Conservation (phyloP, 1,284 basidiomycete genomes). For the Xanthoconium separans region DNA sequence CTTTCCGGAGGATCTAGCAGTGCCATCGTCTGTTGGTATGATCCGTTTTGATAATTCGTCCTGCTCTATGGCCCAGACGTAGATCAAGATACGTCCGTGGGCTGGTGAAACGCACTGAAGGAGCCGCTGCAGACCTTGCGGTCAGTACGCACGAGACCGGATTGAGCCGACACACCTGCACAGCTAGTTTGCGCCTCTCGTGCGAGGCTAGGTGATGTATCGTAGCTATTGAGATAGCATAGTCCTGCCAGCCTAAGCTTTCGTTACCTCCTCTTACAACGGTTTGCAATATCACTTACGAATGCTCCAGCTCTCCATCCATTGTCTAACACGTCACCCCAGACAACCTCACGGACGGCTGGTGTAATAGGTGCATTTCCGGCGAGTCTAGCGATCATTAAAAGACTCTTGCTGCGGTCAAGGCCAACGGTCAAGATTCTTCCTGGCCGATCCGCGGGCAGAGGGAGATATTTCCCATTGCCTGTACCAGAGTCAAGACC, state of each 20-base stretch:
- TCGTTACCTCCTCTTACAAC: neutral
- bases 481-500: slow-evolving; percentile 96
- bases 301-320: slow-evolving; percentile 77
- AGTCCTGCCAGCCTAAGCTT: slow-evolving; percentile 59
- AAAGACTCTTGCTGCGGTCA: slow-evolving; percentile 76
- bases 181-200: slow-evolving; percentile 65
- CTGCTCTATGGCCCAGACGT: slow-evolving; percentile 99
- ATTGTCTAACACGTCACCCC: slow-evolving; percentile 67
- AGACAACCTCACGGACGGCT: slow-evolving; percentile 66
- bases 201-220: slow-evolving; percentile 90
- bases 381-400: slow-evolving; percentile 70
- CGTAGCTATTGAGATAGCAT: slow-evolving; percentile 92
- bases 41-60: slow-evolving; percentile 76
- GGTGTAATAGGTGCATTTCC: slow-evolving; percentile 35
- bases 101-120: slow-evolving; percentile 59
- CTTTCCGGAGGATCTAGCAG: slow-evolving; percentile 34
- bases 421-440: slow-evolving; percentile 76
- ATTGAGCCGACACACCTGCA: slow-evolving; percentile 52
- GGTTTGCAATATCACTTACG: slow-evolving; percentile 48
- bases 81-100: slow-evolving; percentile 84
- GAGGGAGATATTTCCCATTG: slow-evolving; percentile 93
- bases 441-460: slow-evolving; percentile 57
- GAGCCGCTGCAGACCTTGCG: slow-evolving; percentile 49
- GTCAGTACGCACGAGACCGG: slow-evolving; percentile 1
- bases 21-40: slow-evolving; percentile 41